A percentile compares a stretch with the other conserved stretches of the same genome.
Evolutionary conservation across 225 moss, liverwort and hornwort genomes (phyloP).

Genomic region (Asterella californica): DNA sequence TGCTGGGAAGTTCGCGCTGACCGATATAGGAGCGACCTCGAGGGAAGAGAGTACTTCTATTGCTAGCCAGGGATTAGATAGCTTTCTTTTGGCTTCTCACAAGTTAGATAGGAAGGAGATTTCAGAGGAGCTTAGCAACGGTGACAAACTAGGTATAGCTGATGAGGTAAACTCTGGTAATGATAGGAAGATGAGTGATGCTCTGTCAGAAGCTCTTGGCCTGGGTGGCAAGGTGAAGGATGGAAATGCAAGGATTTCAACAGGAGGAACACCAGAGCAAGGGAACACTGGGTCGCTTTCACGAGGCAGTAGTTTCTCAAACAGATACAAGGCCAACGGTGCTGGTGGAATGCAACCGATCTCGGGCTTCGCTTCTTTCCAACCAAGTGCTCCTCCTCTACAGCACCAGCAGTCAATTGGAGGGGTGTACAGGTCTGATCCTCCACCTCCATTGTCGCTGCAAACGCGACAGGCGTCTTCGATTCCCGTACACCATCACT

Average conservation of each 20-base stretch:
- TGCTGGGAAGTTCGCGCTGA: slow-evolving; percentile 20
- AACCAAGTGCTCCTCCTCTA: slow-evolving; percentile 27
- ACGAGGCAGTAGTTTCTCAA: slow-evolving; percentile 29
- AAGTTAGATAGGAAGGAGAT: slow-evolving; percentile 35
- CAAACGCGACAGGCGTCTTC: slow-evolving; percentile 32
- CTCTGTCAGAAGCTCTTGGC: slow-evolving; percentile 32
- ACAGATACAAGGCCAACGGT: slow-evolving; percentile 33
- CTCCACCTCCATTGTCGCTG: slow-evolving; percentile 26
- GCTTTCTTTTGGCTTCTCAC: slow-evolving; percentile 31
- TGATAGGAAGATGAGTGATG: slow-evolving; percentile 38
- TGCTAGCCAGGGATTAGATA: slow-evolving; percentile 32
- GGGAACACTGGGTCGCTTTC: slow-evolving; percentile 21
- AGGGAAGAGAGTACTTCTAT: slow-evolving; percentile 24
- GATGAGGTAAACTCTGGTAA: slow-evolving; percentile 30
- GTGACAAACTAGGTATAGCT: slow-evolving; percentile 28
- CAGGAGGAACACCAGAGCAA: slow-evolving; percentile 27
- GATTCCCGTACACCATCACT: slow-evolving; percentile 35
- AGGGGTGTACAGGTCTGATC: slow-evolving; percentile 41
- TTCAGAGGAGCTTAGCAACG: slow-evolving; percentile 24
- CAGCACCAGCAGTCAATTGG: slow-evolving; percentile 46
- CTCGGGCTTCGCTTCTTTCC: slow-evolving; percentile 40
- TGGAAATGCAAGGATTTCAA: slow-evolving; percentile 22
- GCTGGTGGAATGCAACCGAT: slow-evolving; percentile 29
- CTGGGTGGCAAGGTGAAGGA: slow-evolving; percentile 35
- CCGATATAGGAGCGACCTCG: slow-evolving; percentile 14